Conservation (phyloP, 2,329 filamentous ascomycete genomes). For the Paraphoma sp. region DNA sequence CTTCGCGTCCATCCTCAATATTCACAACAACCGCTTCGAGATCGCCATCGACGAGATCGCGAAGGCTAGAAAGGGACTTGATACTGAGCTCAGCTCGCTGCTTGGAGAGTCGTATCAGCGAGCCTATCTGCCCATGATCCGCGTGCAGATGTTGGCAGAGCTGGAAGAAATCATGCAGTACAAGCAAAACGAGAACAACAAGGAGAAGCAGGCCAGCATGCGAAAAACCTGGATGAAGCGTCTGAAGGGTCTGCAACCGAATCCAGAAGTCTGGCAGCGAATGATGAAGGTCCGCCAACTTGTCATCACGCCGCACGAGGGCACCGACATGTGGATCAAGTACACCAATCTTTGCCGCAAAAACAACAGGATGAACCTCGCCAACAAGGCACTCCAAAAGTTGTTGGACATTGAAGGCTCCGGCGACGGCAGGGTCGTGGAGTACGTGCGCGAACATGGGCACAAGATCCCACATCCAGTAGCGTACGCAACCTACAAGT, state of each 20-base stretch:
- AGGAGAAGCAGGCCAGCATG: conserved; percentile 88
- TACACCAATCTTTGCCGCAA: conserved; percentile 98
- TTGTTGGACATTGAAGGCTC: conserved; percentile 64
- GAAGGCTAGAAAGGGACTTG: conserved; percentile 89
- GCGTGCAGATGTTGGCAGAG: conserved; percentile 98
- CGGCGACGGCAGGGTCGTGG: conserved; percentile 39
- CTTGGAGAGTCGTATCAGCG: conserved; percentile 99
- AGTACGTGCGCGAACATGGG: conserved; percentile 42
- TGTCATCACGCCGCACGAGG: conserved; percentile 89
- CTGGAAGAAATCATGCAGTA: conserved; percentile 97
- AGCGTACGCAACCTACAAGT: conserved; percentile 96
- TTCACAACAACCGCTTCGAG: conserved; percentile 94
- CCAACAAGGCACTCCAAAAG: conserved; percentile 91
- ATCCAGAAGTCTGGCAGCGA: conserved; percentile 97
- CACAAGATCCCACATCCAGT: conserved; percentile 74
- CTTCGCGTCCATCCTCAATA: conserved; percentile 93
- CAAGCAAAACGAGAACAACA: conserved; percentile 83
- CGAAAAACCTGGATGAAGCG: conserved; percentile 94
- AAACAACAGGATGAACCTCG: conserved; percentile 89
- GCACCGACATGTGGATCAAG: conserved; percentile 99
- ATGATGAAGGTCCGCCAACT: conserved; percentile 95
- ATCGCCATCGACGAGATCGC: conserved; percentile 89
- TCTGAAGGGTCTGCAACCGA: conserved; percentile 92
- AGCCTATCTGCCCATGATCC: conserved; percentile 96
- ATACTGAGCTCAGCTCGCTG: conserved; percentile 92